Evolutionary conservation across 805 yeast genomes (phyloP).

Genomic region (Yarrowia bubula): DNA sequence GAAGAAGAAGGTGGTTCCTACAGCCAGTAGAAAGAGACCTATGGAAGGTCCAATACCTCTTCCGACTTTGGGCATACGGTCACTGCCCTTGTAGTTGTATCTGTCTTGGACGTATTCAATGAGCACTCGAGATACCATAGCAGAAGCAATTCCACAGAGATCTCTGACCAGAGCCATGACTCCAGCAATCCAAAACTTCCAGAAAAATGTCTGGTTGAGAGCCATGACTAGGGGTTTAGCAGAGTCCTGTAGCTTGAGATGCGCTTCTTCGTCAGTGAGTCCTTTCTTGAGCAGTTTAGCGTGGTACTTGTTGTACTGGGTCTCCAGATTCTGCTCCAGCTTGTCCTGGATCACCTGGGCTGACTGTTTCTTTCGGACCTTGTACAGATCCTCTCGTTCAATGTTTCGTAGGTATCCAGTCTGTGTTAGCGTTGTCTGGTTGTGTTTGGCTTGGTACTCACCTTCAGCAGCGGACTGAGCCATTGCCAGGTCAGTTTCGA

Average conservation of each 20-base stretch:
- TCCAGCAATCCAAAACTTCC: conserved; percentile 39
- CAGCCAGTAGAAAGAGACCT: conserved; percentile 59
- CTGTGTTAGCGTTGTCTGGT: not conserved
- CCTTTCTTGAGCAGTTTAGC: conserved; percentile 32
- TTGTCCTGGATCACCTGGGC: conserved; percentile 40
- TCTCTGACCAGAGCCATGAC: not conserved
- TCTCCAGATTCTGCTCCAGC: conserved; percentile 38
- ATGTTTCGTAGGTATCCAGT: conserved; percentile 63
- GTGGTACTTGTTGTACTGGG: conserved; percentile 31
- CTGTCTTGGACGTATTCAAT: conserved; percentile 15
- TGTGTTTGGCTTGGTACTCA: not conserved
- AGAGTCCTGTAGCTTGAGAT: conserved; percentile 31
- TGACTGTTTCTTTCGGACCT: conserved; percentile 40
- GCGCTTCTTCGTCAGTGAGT: conserved; percentile 47
- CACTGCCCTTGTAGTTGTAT: conserved; percentile 33
- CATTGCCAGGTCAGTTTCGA: conserved; percentile 21
- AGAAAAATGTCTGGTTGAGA: conserved; percentile 39
- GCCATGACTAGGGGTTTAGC: conserved; percentile 32
- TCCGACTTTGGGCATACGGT: conserved; percentile 46
- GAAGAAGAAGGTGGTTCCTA: conserved; percentile 47
- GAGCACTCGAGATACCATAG: conserved; percentile 9
- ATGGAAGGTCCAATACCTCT: conserved; percentile 72
- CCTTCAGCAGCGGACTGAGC: conserved; percentile 18
- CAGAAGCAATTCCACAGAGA: conserved; percentile 24
- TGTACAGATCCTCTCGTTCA: conserved; percentile 53